phyloP scores from a whole-genome alignment of 208 protist species.

The Leptomonas seymouri region DNA sequence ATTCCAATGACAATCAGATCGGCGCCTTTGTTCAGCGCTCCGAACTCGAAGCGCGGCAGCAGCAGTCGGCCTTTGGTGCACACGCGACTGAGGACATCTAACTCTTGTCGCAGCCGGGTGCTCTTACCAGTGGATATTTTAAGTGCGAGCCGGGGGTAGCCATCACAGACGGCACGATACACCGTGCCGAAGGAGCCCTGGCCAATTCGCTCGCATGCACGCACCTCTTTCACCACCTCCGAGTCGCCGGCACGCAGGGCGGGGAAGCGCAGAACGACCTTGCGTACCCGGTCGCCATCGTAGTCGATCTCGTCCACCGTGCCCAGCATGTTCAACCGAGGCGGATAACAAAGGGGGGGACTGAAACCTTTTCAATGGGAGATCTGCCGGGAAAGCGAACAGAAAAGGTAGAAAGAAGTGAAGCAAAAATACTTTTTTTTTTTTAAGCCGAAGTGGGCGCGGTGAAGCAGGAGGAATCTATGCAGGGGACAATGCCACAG shows the following conservation, averaged over 20 bases:
- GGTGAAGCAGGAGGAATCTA: too few relatives aligned
- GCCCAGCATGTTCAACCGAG: conserved; percentile 62
- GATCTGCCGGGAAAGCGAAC: too few relatives aligned
- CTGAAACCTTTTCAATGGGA: neutral
- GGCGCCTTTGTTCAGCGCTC: conserved; percentile 75
- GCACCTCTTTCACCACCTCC: conserved; percentile 49
- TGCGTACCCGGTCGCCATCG: conserved; percentile 71
- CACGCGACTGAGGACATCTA: conserved; percentile 80
- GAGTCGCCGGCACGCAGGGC: conserved; percentile 33
- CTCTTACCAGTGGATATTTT: conserved; percentile 88
- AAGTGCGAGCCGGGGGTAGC: conserved; percentile 74
- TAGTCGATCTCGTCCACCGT: conserved; percentile 78
- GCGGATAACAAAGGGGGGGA: neutral
- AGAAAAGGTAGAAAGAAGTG: conserved; percentile 1
- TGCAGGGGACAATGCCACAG: too few relatives aligned
- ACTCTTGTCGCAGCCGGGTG: conserved; percentile 75
- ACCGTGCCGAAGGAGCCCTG: conserved; percentile 90
- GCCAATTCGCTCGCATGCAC: conserved; percentile 79
- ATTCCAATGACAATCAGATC: conserved; percentile 88
- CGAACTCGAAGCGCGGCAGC: conserved; percentile 90
- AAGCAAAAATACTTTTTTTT: too few relatives aligned
- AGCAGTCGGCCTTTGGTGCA: conserved; percentile 86
- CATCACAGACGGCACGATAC: conserved; percentile 74
- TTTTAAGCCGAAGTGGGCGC: too few relatives aligned
- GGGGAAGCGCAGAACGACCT: conserved; percentile 74